Base-by-base conservation (phyloP, 2,329 filamentous ascomycete genomes). In the Hymenoscyphus occultus region DNA sequence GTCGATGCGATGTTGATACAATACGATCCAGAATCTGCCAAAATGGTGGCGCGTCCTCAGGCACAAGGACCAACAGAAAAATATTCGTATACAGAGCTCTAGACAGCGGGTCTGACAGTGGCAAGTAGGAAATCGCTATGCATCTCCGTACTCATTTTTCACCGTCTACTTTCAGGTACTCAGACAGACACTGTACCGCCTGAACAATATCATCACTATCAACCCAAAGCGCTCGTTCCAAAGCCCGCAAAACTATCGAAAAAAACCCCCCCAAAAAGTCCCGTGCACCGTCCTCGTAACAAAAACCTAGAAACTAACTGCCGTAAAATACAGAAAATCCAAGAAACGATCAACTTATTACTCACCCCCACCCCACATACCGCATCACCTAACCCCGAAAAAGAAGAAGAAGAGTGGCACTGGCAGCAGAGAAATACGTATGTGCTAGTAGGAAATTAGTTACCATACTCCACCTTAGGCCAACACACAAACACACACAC, bases 391-490 rank as follows among this genome's bases (percentile, higher is more conserved):
- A 32, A 28, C 22, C 28, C 28, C 54, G 16, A 31, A 56, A 31
- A 22, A 22, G 22, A 22, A 32, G 12, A 16, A 16, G 5, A 19
- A 28, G 28, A 28, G 28, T 28, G 28, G 28, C 28, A 28, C 22
- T 14, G 54, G 28, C 54, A 57, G 13, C 28, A 57, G 28, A 57
- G 7, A 16, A 57, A 14, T n/a, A 57, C 35, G 6, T 22, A 31
- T 14, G 22, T 56, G 51, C 31, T 14, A 56, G 19, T 14, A n/a
- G 16, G 54, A 32, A 57, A 32, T 57, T 57, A 6, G 54, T 28
- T 51, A 51, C 45, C 45, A 12, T 22, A 32, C 28, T 57, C 54
- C 54, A 57, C 54, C 54, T 57, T 28, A 57, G 54, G 54, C 54
- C 54, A 57, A 56, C 54, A 56, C 54, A 56, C 32, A 28, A 10